These are phyloP conservation scores for Xylaria sp. DNA, from an alignment of 2,329 filamentous ascomycete genomes.

Conservation along the genomic window DNA sequence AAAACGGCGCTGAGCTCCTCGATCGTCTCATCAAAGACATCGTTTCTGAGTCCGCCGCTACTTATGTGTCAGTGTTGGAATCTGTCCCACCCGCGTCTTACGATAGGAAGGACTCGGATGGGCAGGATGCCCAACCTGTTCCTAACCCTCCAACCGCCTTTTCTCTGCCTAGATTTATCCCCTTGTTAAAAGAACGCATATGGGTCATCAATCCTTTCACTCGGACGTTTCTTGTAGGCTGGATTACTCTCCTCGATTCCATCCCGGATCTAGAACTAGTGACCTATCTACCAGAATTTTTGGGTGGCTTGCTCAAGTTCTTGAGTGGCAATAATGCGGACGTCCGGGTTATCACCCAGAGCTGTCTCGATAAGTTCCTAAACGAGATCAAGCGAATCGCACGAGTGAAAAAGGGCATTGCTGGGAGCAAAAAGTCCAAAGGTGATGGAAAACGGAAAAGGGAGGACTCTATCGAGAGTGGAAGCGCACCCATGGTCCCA, in stretches of 20 bases:
- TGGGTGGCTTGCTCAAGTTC: conserved; percentile 90
- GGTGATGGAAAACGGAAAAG: conserved; percentile 76
- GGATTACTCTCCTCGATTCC: conserved; percentile 94
- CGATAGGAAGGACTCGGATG: conserved; percentile 58
- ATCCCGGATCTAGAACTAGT: conserved; percentile 97
- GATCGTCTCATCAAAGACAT: conserved; percentile 97
- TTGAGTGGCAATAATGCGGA: conserved; percentile 91
- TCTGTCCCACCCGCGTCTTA: conserved; percentile 52
- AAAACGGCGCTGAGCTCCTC: conserved; percentile 95
- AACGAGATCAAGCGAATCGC: conserved; percentile 95
- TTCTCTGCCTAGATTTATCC: conserved; percentile 89
- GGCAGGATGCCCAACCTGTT: conserved; percentile 52
- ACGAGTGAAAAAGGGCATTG: conserved; percentile 89
- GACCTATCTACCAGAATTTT: conserved; percentile 89
- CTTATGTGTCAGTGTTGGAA: conserved; percentile 91
- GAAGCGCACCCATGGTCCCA: conserved; percentile 66
- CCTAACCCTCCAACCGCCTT: conserved; percentile 82
- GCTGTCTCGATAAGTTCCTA: conserved; percentile 88
- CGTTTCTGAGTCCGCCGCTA: conserved; percentile 92
- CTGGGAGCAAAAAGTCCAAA: conserved; percentile 81
- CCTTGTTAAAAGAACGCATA: conserved; percentile 91
- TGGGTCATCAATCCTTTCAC: conserved; percentile 95
- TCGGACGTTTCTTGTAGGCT: conserved; percentile 92
- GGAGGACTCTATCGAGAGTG: conserved; percentile 75
- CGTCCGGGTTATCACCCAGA: conserved; percentile 93